Evolutionary conservation across 1,284 basidiomycete species (phyloP), one percentile per base, ranked within the genome.

Genomic region (Cutaneotrichosporon cyanovorans): DNA sequence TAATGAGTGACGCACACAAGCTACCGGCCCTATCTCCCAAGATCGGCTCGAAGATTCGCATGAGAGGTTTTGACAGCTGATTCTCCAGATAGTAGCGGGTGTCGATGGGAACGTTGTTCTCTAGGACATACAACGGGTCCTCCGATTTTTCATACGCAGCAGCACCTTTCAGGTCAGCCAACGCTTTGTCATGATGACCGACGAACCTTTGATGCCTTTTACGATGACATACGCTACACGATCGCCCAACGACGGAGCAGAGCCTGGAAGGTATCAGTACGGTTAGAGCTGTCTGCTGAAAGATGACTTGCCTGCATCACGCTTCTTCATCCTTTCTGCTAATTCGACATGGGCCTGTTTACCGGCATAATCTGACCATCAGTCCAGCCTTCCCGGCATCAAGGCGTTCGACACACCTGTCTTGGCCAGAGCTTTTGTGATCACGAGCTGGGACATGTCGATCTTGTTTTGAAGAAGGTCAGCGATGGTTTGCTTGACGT

Each of bases 91-190:
- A 97, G 66, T 97, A 95, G 61, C 87, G 85, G 3, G 92, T 96
- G 65, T 97, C 91, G 50, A 97, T 91, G 0, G 91, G 91, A 34
- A 97, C 81, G 63, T 89, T 97, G 71, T 97, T 88, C 68, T 96
- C 91, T 18, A 97, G 78, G 7, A 96, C 91, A 59, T 88, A 96
- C 45, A 97, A 77, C 0, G 91, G 91, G 63, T 96, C 91, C 65
- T 97, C 91, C 0, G 91, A 93, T 68, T 95, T 95, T 66, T 96
- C 92, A 57, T 93, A 97, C 15, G 91, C 91, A n/a, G 90, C 88
- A 21, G 92, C 91, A 59, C 88, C 87, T 87, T n/a, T 51, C 12
- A n/a, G 28, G 19, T 39, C 15, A 38, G 16, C n/a, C n/a, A n/a
- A n/a, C n/a, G n/a, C n/a, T n/a, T 16, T 7, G 18, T 40, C 15